These are phyloP conservation scores for Neurospora cerealis DNA, from an alignment of 495 filamentous ascomycete genomes.

Conservation along the genomic window DNA sequence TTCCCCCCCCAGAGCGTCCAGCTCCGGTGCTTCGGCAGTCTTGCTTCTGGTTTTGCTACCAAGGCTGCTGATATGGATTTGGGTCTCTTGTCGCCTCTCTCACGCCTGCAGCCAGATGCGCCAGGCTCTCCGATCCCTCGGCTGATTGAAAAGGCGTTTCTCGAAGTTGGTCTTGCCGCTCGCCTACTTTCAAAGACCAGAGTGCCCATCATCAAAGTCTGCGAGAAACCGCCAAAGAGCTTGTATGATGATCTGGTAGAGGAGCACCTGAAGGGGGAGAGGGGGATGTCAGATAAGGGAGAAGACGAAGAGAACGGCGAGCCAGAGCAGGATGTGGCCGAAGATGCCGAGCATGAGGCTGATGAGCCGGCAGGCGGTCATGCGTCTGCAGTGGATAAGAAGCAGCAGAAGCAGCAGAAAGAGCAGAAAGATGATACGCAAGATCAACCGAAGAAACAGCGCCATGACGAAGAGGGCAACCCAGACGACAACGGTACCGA, in stretches of 20 bases:
- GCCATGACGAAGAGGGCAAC: neutral
- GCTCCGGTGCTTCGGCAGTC: conserved; percentile 61
- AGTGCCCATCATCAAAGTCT: conserved; percentile 76
- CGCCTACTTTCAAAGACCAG: conserved; percentile 60
- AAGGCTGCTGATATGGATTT: conserved; percentile 70
- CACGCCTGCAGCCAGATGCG: conserved; percentile 36
- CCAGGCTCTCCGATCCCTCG: conserved; percentile 48
- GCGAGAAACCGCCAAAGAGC: conserved; percentile 49
- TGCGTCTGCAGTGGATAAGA: neutral
- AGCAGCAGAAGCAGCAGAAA: neutral
- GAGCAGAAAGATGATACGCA: neutral
- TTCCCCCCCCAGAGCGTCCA: conserved; percentile 44
- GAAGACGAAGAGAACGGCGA: conserved; percentile 37
- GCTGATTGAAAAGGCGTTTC: conserved; percentile 55
- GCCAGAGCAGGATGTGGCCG: conserved; percentile 10
- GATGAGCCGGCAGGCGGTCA: neutral
- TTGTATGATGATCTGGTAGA: conserved; percentile 42
- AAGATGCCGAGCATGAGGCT: neutral
- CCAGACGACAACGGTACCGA: conserved; percentile 2
- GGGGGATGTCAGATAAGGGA: conserved; percentile 22
- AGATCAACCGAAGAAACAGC: neutral
- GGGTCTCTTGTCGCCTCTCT: conserved; percentile 50
- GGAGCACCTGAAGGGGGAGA: conserved; percentile 53
- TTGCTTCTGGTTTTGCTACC: conserved; percentile 63
- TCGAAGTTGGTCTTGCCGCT: conserved; percentile 58